Base-by-base conservation (phyloP, 2,329 filamentous ascomycete genomes). In the Trichophaea hybrida region DNA sequence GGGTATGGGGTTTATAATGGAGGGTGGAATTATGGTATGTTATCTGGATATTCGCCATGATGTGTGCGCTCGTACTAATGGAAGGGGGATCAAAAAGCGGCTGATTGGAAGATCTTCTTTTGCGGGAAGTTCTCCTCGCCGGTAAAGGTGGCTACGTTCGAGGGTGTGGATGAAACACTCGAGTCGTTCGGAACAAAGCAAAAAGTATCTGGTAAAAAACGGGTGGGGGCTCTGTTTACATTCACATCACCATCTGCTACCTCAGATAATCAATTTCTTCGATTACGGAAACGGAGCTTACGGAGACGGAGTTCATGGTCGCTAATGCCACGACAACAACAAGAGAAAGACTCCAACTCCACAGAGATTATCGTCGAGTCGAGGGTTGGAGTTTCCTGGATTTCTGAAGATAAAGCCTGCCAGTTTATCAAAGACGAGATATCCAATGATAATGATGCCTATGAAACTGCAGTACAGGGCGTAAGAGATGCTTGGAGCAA, bases 371-470 rank as follows among this genome's bases (percentile, higher is more conserved):
- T 55, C n/a, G 72, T 84, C 1, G 74, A 72, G 1, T 84, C 82
- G 1, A 75, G 80, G 1, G 80, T 86, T 0, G 83, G 83, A 1
- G 79, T 86, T 8, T 85, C 82, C 0, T 85, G 83, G 71, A 78
- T 86, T n/a, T 85, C 82, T 0, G 69, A 75, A 0, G 71, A 74
- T 4, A 77, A 82, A 63, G 83, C 82, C 4, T 86, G 83, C 68
- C 58, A 69, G 7, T 82, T 79, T 61, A 74, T 83, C 17, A 71
- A 84, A 46, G 64, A 68, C 1, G 79, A 85, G 65, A 80, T 86
- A 12, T 75, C 78, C 0, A 63, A 69, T 0, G 73, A 70, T 0
- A 77, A 74, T 0, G 31, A 24, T n/a, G 67, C 69, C 0, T 70
- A 80, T 1, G 65, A 72, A 1, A 69, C 72, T 0, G 70, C 84